A percentile compares a stretch with the other conserved stretches of the same genome.
These are phyloP conservation scores for Ogataea saltuana DNA, from an alignment of 805 yeast genomes.

Conservation along the genomic window DNA sequence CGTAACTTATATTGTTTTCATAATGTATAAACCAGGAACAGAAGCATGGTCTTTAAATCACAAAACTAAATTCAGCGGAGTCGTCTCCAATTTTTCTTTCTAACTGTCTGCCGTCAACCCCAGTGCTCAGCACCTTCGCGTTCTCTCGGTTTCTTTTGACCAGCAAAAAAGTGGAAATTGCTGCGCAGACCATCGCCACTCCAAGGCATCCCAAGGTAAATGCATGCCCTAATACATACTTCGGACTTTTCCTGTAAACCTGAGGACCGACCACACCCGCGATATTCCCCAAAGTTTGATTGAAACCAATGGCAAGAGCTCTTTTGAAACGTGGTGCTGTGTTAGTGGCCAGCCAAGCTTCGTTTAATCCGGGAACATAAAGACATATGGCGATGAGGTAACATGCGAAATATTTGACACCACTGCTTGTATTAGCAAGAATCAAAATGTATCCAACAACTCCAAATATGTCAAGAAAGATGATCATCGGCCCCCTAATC, in stretches of 20 bases:
- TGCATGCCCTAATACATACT: constrained; percentile 40
- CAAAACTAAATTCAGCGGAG: constrained; percentile 13
- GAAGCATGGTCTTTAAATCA: constrained; percentile 9
- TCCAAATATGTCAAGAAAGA: constrained; percentile 30
- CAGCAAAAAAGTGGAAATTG: constrained; percentile 3
- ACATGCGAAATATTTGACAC: constrained; percentile 27
- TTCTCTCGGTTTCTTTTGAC: constrained; percentile 12
- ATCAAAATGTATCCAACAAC: constrained; percentile 35
- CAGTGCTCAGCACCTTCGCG: constrained; percentile 7
- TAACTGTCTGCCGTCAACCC: constrained; percentile 12
- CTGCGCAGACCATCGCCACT: constrained; percentile 17
- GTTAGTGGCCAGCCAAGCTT: constrained; percentile 46
- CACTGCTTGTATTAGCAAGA: constrained; percentile 30
- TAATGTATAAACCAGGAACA: too few species aligned
- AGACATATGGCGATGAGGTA: constrained; percentile 39
- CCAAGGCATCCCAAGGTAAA: constrained; percentile 39
- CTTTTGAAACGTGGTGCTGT: constrained; percentile 44
- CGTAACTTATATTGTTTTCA: too few species aligned
- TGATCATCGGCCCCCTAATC: constrained; percentile 37
- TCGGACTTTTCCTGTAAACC: constrained; percentile 41
- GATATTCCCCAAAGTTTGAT: constrained; percentile 46
- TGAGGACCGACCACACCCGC: constrained; percentile 49
- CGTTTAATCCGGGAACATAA: constrained; percentile 39
- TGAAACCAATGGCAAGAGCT: constrained; percentile 43
- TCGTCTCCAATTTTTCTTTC: constrained; percentile 15